Conservation (phyloP, 495 filamentous ascomycete genomes). For the Xylaria flabelliformis region DNA sequence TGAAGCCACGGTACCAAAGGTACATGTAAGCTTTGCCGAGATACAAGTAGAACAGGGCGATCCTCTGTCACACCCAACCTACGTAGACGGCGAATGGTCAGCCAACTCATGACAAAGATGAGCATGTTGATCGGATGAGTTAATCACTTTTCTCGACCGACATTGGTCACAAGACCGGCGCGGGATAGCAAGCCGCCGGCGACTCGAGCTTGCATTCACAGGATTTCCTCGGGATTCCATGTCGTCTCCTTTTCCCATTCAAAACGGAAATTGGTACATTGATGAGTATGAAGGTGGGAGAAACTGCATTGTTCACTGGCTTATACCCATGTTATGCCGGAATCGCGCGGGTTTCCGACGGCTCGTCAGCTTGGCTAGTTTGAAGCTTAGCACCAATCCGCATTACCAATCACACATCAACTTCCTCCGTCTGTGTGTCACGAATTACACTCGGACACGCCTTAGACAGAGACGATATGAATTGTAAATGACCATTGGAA, state of each 20-base stretch:
- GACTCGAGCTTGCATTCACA: slow-evolving; percentile 11
- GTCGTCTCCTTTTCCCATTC: slow-evolving; percentile 1
- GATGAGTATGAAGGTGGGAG: neutral
- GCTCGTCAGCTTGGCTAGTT: neutral
- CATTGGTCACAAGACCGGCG: slow-evolving; percentile 58
- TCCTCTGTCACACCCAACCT: slow-evolving; percentile 38
- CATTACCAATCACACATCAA: slow-evolving; percentile 15
- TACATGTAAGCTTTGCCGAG: slow-evolving; percentile 34
- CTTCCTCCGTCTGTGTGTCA: neutral
- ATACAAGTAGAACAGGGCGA: slow-evolving; percentile 39
- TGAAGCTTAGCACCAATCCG: neutral
- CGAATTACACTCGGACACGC: neutral
- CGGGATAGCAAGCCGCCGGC: slow-evolving; percentile 7
- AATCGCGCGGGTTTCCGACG: slow-evolving; percentile 20
- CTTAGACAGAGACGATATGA: neutral
- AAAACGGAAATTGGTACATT: neutral
- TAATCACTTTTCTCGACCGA: slow-evolving; percentile 37
- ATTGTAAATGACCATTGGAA: neutral
- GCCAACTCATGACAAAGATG: slow-evolving; percentile 5
- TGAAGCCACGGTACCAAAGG: slow-evolving; percentile 34
- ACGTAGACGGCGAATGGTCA: neutral
- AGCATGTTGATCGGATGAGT: neutral
- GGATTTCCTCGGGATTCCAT: slow-evolving; percentile 24
- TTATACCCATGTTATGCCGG: neutral
- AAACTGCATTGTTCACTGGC: neutral